These are phyloP conservation scores for Saccharomycopsis sp. DNA, from an alignment of 805 yeast species.

Conservation along the genomic window DNA sequence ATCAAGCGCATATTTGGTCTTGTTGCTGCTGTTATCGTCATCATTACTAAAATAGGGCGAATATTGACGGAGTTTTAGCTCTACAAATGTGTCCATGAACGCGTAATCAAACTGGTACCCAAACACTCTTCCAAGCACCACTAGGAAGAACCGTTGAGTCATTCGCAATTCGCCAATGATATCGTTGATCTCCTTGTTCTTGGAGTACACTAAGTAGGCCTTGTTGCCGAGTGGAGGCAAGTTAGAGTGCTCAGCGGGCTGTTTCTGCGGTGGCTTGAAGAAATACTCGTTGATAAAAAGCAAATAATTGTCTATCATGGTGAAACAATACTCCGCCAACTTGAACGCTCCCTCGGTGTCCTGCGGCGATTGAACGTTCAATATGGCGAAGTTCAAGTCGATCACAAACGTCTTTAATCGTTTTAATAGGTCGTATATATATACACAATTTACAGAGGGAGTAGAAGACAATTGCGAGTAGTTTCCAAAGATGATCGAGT, in stretches of 20 bases:
- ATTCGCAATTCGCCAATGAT: constrained; percentile 44
- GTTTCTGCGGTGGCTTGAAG: constrained; percentile 26
- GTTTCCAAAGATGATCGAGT: constrained; percentile 26
- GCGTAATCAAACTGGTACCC: constrained; percentile 31
- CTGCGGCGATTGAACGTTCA: constrained; percentile 21
- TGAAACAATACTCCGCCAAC: constrained; percentile 37
- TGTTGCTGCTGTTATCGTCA: neutral
- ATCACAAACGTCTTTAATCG: constrained; percentile 32
- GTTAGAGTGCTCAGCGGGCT: neutral
- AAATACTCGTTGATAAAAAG: constrained; percentile 20
- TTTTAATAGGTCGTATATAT: constrained; percentile 35
- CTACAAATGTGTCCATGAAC: constrained; percentile 21
- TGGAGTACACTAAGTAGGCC: constrained; percentile 14
- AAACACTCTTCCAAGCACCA: constrained; percentile 29
- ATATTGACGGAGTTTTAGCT: constrained; percentile 8
- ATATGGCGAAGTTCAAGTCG: constrained; percentile 29
- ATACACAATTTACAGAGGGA: constrained; percentile 36
- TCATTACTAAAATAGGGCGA: neutral
- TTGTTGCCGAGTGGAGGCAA: constrained; percentile 19
- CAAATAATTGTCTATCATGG: constrained; percentile 35
- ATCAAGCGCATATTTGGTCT: constrained; percentile 10
- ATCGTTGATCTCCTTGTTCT: constrained; percentile 26
- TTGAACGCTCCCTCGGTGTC: constrained; percentile 25
- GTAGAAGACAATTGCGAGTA: constrained; percentile 32
- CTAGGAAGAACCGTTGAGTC: constrained; percentile 40